Percentiles rank a stretch among this genome's conserved stretches.
These are phyloP conservation scores for Podila epicladia DNA, from an alignment of 192 early-diverging fungal genomes.

Conservation along the genomic window DNA sequence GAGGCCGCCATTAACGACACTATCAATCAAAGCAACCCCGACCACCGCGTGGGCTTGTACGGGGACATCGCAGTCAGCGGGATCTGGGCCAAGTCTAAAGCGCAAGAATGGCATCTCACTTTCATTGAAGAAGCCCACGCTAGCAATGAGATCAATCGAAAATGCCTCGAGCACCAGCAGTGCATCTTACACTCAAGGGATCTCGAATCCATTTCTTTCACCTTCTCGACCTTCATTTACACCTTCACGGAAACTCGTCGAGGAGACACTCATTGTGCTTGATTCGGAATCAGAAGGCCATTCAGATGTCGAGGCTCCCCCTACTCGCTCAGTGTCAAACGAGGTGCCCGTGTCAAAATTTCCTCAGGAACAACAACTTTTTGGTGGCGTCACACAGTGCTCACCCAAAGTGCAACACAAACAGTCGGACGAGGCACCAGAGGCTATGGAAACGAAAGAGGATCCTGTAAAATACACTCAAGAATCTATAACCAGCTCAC, in stretches of 20 bases:
- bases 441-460: not conserved
- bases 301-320: not conserved
- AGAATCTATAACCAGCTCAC: slow-evolving; percentile 12
- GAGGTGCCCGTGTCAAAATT: not conserved
- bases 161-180: too few species aligned
- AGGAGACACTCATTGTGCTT: slow-evolving; percentile 8
- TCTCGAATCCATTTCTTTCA: not conserved
- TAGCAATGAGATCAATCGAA: not conserved
- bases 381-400: slow-evolving; percentile 13
- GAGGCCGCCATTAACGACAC: too few species aligned
- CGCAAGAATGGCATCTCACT: not conserved
- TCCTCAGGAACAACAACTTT: not conserved
- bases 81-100: not conserved
- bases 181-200: not conserved
- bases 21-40: not conserved
- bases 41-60: not conserved
- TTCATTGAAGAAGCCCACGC: not conserved
- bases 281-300: slow-evolving; percentile 24
- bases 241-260: not conserved
- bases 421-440: not conserved
- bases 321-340: not conserved
- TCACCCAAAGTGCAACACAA: not conserved
- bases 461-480: slow-evolving; percentile 7
- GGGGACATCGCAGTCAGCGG: not conserved
- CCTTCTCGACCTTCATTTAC: not conserved